Percentiles rank a stretch among this genome's conserved stretches.
Evolutionary conservation across 2,329 filamentous ascomycete species (phyloP).

Genomic region (Taxawa tesnikishii): DNA sequence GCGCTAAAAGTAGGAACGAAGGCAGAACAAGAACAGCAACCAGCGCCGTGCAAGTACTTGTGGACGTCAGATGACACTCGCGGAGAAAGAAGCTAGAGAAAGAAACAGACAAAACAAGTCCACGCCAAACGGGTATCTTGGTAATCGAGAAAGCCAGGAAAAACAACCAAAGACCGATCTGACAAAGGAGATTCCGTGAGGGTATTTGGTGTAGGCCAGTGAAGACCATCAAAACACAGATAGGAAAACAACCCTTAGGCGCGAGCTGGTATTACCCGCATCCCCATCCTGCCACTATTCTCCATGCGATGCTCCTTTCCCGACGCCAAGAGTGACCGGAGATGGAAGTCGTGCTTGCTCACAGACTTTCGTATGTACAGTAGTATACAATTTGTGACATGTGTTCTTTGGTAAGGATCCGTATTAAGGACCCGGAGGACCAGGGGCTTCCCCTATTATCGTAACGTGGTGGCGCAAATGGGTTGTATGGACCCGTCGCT

Average conservation of each 20-base stretch:
- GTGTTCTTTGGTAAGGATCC: too few species aligned
- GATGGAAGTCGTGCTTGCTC: neutral
- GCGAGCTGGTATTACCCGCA: too few species aligned
- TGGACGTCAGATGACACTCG: neutral
- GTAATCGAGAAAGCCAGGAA: neutral
- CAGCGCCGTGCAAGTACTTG: neutral
- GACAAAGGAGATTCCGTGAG: too few species aligned
- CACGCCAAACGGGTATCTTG: neutral
- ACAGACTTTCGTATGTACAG: neutral
- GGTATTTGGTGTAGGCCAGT: too few species aligned
- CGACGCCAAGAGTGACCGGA: neutral
- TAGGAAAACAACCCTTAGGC: too few species aligned
- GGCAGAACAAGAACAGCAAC: too few species aligned
- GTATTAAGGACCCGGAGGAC: neutral
- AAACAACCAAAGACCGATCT: too few species aligned
- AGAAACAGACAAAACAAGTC: neutral
- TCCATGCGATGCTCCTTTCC: too few species aligned
- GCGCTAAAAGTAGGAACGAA: neutral
- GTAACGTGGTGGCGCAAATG: constrained; percentile 13
- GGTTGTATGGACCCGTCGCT: constrained; percentile 20
- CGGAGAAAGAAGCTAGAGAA: neutral
- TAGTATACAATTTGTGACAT: neutral
- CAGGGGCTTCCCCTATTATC: neutral
- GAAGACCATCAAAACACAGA: too few species aligned
- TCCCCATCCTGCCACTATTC: too few species aligned